Base-by-base conservation (phyloP, 2,329 filamentous ascomycete genomes). In the Leptographium lundbergii region DNA sequence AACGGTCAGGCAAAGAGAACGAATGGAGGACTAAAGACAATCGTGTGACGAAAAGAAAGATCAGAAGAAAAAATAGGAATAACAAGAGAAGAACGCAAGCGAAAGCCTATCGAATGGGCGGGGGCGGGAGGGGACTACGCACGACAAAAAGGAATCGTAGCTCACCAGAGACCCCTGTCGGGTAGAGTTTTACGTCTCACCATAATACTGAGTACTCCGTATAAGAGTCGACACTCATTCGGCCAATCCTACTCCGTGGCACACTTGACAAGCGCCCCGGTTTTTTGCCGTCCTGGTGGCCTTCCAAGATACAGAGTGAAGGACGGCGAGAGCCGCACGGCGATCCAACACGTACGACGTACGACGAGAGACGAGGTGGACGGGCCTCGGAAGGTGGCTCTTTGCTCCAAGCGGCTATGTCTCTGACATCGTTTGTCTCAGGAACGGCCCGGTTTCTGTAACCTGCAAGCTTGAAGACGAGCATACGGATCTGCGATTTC, bases 1-100 rank as follows among this genome's bases (percentile, higher is more conserved):
- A 56, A 63, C 62, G 58, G 61, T 54, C 59, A 52, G 58, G 27
- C 52, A 55, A 58, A 42, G 32, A 59, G 55, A 61, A 57, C 32
- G 25, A 48, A 52, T 47, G 54, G 54, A 42, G 51, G 54, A 34
- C 51, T 17, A 25, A 13, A 48, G 14, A 47, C 45, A 19, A 19
- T 25, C 27, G 50, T 27, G 56, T 42, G 36, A 54, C 13, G 36
- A 36, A 53, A 54, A 48, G 17, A 17, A 56, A 22, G 29, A 55
- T 42, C 17, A 50, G 34, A 55, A 24, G 19, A 54, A 52, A 6
- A 9, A 39, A 25, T 39, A 19, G 34, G 36, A 51, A 54, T 13
- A 24, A 27, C 3, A 47, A 48, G 56, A 11, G 27, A 55, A n/a
- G 34, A 55, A 48, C 34, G 22, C 17, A 58, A 3, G 19, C 47